phyloP scores from a whole-genome alignment of 768 basidiomycete species.

The Termitomyces sp. region DNA sequence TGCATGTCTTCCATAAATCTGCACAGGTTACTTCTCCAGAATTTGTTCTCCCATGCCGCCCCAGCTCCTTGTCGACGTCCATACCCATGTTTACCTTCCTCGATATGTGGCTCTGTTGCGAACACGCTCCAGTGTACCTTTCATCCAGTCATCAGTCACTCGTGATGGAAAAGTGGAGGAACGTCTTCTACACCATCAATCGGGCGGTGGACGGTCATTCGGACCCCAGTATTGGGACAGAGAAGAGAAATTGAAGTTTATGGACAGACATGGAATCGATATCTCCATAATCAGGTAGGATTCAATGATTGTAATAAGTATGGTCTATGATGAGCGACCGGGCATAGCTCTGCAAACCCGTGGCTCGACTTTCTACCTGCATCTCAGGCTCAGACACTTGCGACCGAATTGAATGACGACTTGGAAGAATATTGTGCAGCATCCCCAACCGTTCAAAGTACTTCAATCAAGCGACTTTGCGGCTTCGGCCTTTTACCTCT shows the following conservation, averaged over 20 bases:
- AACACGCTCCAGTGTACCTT: slow-evolving; percentile 57
- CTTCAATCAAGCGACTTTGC: slow-evolving; percentile 61
- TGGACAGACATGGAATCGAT: slow-evolving; percentile 80
- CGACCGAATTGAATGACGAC: slow-evolving; percentile 67
- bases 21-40: too few relatives aligned
- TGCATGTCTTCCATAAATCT: too few relatives aligned
- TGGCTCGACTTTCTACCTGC: slow-evolving; percentile 87
- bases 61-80: slow-evolving; percentile 67
- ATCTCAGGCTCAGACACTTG: slow-evolving; percentile 59
- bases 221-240: slow-evolving; percentile 82
- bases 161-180: slow-evolving; percentile 56
- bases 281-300: slow-evolving; percentile 71
- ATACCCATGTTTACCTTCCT: slow-evolving; percentile 84
- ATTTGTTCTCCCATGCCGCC: slow-evolving; percentile 14
- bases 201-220: slow-evolving; percentile 73
- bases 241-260: slow-evolving; percentile 74
- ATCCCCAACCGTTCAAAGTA: slow-evolving; percentile 40
- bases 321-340: neutral
- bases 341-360: slow-evolving; percentile 74
- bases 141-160: slow-evolving; percentile 49
- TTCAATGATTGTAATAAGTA: neutral
- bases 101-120: slow-evolving; percentile 71
- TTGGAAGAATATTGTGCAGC: slow-evolving; percentile 76
- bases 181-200: slow-evolving; percentile 72
- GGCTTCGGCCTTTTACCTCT: slow-evolving; percentile 87